Evolutionary conservation across 1,284 basidiomycete species (phyloP), one percentile per base, ranked within the genome.

Genomic region (Termitomyces sp.): DNA sequence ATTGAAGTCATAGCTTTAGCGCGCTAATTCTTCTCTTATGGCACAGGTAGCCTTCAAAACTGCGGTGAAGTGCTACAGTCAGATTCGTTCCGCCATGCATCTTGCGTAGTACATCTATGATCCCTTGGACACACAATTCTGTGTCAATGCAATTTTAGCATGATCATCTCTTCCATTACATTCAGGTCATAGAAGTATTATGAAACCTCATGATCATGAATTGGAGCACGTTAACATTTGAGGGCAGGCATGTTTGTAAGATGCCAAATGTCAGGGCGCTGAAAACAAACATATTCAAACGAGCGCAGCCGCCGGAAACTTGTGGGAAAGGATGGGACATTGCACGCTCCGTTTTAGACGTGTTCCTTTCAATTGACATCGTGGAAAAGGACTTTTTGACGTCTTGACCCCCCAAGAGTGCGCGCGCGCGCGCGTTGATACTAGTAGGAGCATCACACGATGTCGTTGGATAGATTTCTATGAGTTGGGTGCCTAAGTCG

Each of bases 51-150:
- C 24, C 35, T 38, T 14, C 24, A 13, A 44, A 11, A 28, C 42
- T 44, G 28, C 42, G 18, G 13, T 9, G 18, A 43, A 31, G 3
- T 45, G 43, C 43, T 13, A 34, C 18, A 51, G 18, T 37, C 46
- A 43, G 16, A 26, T 53, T 41, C 41, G 41, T 26, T 48, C 52
- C 35, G 41, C 33, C 47, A 5, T 50, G 33, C 40, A 42, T 42
- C 19, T 30, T 30, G 28, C 24, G n/a, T 31, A 24, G n/a, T 31
- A 24, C 14, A 21, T 33, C 35, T 21, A 24, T 30, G 19, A 40
- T 31, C 33, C 14, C 14, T 41, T 18, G n/a, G 40, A 24, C 35
- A 48, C 40, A 34, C 8, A 18, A 49, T 49, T 21, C 13, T 16
- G 30, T 14, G 34, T 3, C 35, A 30, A 35, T 14, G 14, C 16